These are phyloP conservation scores for Aspergillus sp. DNA, from an alignment of 2,329 filamentous ascomycete species.

Conservation along the genomic window DNA sequence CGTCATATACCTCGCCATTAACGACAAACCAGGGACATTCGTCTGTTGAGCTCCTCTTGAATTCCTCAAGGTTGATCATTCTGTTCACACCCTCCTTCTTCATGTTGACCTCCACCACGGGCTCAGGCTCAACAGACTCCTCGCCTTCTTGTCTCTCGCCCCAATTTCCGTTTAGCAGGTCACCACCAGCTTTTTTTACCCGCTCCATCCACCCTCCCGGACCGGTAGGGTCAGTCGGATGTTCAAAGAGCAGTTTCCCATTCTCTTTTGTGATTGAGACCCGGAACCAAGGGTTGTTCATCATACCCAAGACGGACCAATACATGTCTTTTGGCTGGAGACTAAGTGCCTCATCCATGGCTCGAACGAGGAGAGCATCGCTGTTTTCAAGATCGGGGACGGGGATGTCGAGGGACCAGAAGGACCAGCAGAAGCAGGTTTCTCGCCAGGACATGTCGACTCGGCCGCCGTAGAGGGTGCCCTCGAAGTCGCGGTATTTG, in stretches of 20 bases:
- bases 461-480: slow-evolving; percentile 69
- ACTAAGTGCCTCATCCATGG: slow-evolving; percentile 89
- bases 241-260: slow-evolving; percentile 71
- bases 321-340: slow-evolving; percentile 91
- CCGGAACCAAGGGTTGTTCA: slow-evolving; percentile 95
- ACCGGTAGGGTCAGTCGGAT: slow-evolving; percentile 79
- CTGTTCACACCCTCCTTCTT: slow-evolving; percentile 65
- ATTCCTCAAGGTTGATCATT: slow-evolving; percentile 67
- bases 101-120: slow-evolving; percentile 72
- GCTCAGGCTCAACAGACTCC: slow-evolving; percentile 45
- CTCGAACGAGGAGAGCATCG: slow-evolving; percentile 74
- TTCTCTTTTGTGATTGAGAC: slow-evolving; percentile 72
- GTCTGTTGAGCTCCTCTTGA: slow-evolving; percentile 66
- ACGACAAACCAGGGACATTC: slow-evolving; percentile 82
- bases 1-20: slow-evolving; percentile 85
- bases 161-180: slow-evolving; percentile 80
- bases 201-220: slow-evolving; percentile 91
- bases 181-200: slow-evolving; percentile 77
- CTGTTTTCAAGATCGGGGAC: slow-evolving; percentile 61
- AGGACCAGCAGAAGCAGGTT: slow-evolving; percentile 85
- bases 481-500: slow-evolving; percentile 67
- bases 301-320: slow-evolving; percentile 94
- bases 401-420: slow-evolving; percentile 75
- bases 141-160: slow-evolving; percentile 66
- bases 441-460: slow-evolving; percentile 82